Percentiles rank a stretch among this genome's conserved stretches.
phyloP scores from a whole-genome alignment of 257 asterid genomes.

The Plantago ovata region DNA sequence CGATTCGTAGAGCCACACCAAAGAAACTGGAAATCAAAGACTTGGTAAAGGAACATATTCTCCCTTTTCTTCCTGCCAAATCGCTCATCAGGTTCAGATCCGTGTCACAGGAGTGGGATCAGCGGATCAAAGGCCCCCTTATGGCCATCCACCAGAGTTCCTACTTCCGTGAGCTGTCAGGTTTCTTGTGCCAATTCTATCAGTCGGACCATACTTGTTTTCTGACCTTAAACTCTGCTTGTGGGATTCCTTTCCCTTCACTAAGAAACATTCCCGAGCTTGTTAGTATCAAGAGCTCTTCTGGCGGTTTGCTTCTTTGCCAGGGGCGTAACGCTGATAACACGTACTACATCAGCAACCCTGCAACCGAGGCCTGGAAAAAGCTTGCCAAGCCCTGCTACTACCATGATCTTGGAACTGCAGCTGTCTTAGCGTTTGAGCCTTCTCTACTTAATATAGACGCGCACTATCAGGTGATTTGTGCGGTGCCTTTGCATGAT shows the following conservation, averaged over 20 bases:
- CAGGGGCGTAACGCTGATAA: neutral
- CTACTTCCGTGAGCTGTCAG: constrained; percentile 35
- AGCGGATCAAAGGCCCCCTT: constrained; percentile 36
- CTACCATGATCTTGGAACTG: constrained; percentile 26
- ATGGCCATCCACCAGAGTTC: constrained; percentile 37
- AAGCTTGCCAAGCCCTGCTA: constrained; percentile 28
- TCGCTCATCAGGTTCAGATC: constrained; percentile 27
- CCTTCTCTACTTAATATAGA: constrained; percentile 30
- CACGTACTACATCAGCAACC: constrained; percentile 41
- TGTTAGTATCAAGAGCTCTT: constrained; percentile 24
- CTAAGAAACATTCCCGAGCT: constrained; percentile 26
- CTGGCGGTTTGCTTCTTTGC: constrained; percentile 43
- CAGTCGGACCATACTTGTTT: neutral
- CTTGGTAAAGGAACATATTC: constrained; percentile 23
- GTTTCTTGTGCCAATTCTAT: constrained; percentile 28
- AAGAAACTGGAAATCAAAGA: constrained; percentile 22
- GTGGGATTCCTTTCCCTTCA: constrained; percentile 35
- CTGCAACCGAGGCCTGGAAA: constrained; percentile 32
- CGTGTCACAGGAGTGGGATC: constrained; percentile 48
- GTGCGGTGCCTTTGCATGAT: constrained; percentile 24
- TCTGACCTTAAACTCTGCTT: constrained; percentile 23
- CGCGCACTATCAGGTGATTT: constrained; percentile 28
- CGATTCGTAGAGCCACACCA: neutral
- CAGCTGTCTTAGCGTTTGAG: constrained; percentile 41
- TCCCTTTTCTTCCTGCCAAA: constrained; percentile 58